phyloP scores from a whole-genome alignment of 176 grass and related monocot genomes.

The Poa annua region DNA sequence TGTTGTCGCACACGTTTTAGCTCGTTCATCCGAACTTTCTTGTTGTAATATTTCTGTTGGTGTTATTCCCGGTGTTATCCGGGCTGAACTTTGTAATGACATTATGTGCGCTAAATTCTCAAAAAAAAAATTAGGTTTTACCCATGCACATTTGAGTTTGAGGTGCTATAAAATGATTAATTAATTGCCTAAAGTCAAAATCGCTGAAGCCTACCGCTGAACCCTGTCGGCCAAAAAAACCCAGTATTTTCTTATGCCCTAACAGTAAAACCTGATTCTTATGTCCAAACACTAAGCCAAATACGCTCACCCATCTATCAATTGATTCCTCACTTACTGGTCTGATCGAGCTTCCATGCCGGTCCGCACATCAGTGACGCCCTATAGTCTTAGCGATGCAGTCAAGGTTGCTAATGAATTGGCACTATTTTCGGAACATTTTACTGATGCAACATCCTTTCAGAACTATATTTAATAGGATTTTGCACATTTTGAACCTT shows the following conservation, averaged over 20 bases:
- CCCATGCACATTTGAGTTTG: neutral
- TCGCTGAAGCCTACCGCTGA: neutral
- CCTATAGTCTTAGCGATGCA: neutral
- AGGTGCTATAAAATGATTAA: neutral
- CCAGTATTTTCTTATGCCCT: neutral
- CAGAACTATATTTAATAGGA: neutral
- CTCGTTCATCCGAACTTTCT: no score
- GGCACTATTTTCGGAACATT: neutral
- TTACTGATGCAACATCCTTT: neutral
- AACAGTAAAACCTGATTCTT: neutral
- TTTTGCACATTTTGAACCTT: neutral
- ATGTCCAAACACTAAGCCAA: neutral
- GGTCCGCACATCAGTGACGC: neutral
- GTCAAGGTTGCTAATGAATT: neutral
- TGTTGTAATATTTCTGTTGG: no score
- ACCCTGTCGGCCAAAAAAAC: neutral
- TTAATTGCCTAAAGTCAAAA: neutral
- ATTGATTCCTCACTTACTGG: neutral
- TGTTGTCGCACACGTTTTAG: no score
- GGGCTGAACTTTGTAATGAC: no score
- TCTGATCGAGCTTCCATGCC: neutral
- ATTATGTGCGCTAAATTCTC: no score
- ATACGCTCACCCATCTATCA: neutral
- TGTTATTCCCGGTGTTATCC: no score
- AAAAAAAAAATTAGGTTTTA: constrained; percentile 6